Percentiles rank a stretch among this genome's conserved stretches.
phyloP scores from a whole-genome alignment of 768 basidiomycete genomes.

The Leccinum incarnatum region DNA sequence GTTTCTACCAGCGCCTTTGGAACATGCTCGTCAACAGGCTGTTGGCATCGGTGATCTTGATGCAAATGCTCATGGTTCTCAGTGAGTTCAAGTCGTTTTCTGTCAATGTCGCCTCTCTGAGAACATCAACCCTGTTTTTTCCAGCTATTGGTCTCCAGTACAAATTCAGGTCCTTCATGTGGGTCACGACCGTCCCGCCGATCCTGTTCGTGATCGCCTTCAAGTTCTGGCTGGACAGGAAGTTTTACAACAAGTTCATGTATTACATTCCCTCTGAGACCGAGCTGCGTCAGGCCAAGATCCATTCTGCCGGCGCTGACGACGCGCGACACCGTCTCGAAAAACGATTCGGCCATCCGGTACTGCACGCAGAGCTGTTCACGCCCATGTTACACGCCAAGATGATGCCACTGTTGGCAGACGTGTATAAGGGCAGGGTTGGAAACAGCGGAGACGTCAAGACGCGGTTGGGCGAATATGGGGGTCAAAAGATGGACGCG shows the following conservation, averaged over 20 bases:
- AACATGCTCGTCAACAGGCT: constrained; percentile 92
- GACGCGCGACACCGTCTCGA: constrained; percentile 69
- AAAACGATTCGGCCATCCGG: constrained; percentile 94
- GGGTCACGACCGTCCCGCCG: constrained; percentile 85
- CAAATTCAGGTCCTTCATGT: constrained; percentile 67
- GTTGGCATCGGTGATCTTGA: constrained; percentile 71
- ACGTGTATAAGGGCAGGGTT: constrained; percentile 77
- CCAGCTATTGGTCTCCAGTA: constrained; percentile 84
- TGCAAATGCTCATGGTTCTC: constrained; percentile 84
- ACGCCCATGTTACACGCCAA: constrained; percentile 85
- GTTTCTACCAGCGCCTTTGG: constrained; percentile 70
- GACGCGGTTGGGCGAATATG: constrained; percentile 73
- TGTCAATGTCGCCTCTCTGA: neutral
- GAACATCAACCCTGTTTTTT: neutral
- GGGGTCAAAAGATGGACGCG: constrained; percentile 73
- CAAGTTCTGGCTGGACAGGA: constrained; percentile 79
- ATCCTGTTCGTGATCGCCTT: constrained; percentile 74
- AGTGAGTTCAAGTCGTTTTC: constrained; percentile 51
- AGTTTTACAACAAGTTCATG: constrained; percentile 65
- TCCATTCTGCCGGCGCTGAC: constrained; percentile 79
- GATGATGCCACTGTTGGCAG: constrained; percentile 74
- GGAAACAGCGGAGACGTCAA: constrained; percentile 41
- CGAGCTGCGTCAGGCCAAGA: constrained; percentile 70
- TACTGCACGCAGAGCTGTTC: constrained; percentile 81
- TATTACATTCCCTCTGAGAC: constrained; percentile 83